Conservation (phyloP, 257 asterid species). For the Petunia secreta region DNA sequence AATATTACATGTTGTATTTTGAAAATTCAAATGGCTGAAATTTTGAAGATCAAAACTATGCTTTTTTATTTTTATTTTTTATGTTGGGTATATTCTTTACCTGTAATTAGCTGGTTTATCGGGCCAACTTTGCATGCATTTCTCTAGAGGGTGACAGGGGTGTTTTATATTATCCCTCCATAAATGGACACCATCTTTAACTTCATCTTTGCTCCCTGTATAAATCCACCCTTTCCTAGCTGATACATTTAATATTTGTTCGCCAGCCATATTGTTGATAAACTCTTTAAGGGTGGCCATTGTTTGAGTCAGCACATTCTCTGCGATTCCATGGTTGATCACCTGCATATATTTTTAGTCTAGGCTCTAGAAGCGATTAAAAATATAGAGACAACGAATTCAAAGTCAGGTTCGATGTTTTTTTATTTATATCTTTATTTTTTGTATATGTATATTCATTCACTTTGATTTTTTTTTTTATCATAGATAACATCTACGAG, state of each 20-base stretch:
- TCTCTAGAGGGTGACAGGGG: constrained; percentile 36
- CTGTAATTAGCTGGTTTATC: constrained; percentile 35
- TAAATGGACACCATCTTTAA: constrained; percentile 31
- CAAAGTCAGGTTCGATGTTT: not conserved
- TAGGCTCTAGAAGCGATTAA: not conserved
- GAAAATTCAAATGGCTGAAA: no score
- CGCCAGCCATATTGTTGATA: constrained; percentile 33
- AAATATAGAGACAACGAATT: no score
- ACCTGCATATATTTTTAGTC: constrained; percentile 29
- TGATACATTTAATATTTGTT: constrained; percentile 29
- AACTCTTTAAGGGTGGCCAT: constrained; percentile 33
- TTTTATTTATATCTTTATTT: no score
- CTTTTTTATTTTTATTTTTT: not conserved
- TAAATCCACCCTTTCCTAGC: constrained; percentile 35
- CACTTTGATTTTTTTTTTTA: no score
- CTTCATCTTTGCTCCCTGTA: constrained; percentile 30
- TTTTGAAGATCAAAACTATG: not conserved
- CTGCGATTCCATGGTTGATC: constrained; percentile 43
- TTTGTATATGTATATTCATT: no score
- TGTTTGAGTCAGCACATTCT: constrained; percentile 25
- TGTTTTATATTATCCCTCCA: constrained; percentile 42
- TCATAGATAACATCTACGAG: not conserved
- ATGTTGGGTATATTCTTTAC: not conserved
- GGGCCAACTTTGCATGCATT: constrained; percentile 39
- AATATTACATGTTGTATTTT: no score